Evolutionary conservation across 164 flowering plant genomes (phyloP), one percentile per base, ranked within the genome.

Genomic region (Chloranthus sessilifolius): DNA sequence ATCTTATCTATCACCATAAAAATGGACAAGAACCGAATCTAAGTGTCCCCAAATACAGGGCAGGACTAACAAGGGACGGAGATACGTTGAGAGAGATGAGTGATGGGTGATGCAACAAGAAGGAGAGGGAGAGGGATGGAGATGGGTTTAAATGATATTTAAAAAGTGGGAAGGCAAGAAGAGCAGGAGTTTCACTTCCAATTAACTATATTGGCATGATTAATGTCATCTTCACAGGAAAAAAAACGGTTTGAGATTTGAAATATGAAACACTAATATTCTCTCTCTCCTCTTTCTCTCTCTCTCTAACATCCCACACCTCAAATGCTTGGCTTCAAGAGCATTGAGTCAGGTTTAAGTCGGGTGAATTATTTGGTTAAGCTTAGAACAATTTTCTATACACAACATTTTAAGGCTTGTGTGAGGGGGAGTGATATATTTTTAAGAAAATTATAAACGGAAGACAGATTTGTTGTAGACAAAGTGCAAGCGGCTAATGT

Each of bases 161-260:
- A 61, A 71, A 60, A 72, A 76, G 73, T 65, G 72, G 52, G 71
- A 54, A 57, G 70, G 84, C 76, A 74, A 66, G 74, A 70, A 82
- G 74, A 62, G 89, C 84, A 77, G 79, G 96, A 29, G 66, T 40
- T 34, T 56, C 53, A 61, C 58, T 63, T 57, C 47, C 61, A 60
- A 56, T 75, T 71, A 79, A 73, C 78, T 52, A 71, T 63, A 69
- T 56, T 60, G 58, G 79, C 84, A 77, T 82, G 84, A 87, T 53
- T 54, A 64, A 59, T 48, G 52, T 39, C 74, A 63, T 62, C 73
- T 64, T 54, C 59, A 35, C 53, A 20, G n/a, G n/a, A n/a, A n/a
- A n/a, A 8, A 47, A 47, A 60, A 43, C 63, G 62, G 61, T 66
- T 60, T 64, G 43, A 47, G 44, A 70, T 50, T n/a, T n/a, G 61